These are phyloP conservation scores for Articulospora tetracladia DNA, from an alignment of 495 filamentous ascomycete genomes.

Conservation along the genomic window DNA sequence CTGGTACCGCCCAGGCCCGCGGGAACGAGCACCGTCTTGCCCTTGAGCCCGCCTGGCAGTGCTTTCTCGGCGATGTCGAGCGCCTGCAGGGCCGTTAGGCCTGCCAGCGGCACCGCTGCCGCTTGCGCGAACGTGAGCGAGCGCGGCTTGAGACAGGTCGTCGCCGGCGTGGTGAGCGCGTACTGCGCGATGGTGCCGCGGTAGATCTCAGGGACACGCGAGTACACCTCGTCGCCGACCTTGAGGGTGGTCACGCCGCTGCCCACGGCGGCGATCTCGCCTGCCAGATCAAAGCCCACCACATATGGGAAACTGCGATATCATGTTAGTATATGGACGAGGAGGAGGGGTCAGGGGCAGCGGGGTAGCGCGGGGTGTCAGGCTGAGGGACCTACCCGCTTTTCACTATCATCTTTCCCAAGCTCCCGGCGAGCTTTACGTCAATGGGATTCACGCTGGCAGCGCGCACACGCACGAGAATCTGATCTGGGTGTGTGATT, in stretches of 20 bases:
- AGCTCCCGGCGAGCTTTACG: constrained; percentile 39
- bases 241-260: constrained; percentile 37
- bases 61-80: constrained; percentile 34
- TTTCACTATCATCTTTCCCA: constrained; percentile 26
- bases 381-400: constrained; percentile 21
- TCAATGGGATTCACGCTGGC: constrained; percentile 46
- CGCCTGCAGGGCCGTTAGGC: constrained; percentile 40
- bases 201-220: constrained; percentile 22
- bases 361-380: not conserved
- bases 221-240: constrained; percentile 48
- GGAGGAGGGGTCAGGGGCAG: not conserved
- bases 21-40: constrained; percentile 53
- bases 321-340: not conserved
- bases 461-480: constrained; percentile 49
- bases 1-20: constrained; percentile 50
- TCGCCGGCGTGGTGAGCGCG: constrained; percentile 25
- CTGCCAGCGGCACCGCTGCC: constrained; percentile 33
- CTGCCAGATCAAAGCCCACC: constrained; percentile 43
- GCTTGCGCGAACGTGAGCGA: constrained; percentile 30
- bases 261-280: constrained; percentile 42
- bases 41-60: constrained; percentile 36
- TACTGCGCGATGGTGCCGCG: constrained; percentile 37
- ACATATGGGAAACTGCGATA: constrained; percentile 35
- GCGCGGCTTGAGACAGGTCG: constrained; percentile 37
- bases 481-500: constrained; percentile 36